These are phyloP conservation scores for Phytophthora cajani DNA, from an alignment of 352 stramenopile species.

Conservation along the genomic window DNA sequence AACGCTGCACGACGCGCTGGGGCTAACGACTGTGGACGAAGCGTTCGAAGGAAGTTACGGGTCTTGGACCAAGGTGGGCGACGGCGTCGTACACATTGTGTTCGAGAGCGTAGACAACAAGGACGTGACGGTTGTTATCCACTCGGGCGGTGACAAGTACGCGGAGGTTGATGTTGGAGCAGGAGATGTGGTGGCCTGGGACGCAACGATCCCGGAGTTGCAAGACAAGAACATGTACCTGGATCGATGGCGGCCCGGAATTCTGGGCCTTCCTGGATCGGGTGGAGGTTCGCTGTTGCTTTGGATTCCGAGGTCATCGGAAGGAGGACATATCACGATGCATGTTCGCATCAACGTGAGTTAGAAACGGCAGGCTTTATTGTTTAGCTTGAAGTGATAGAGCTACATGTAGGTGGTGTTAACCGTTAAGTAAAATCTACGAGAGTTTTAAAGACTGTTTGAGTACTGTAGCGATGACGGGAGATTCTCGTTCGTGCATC, in stretches of 20 bases:
- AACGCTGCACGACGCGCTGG: slow-evolving; percentile 12
- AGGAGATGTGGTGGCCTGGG: slow-evolving; percentile 13
- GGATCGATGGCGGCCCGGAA: slow-evolving; percentile 37
- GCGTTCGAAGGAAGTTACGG: slow-evolving; percentile 31
- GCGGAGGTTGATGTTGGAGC: slow-evolving; percentile 19
- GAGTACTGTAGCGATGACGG: too few relatives aligned
- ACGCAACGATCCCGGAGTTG: slow-evolving; percentile 18
- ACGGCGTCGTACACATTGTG: slow-evolving; percentile 25
- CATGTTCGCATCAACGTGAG: slow-evolving; percentile 44
- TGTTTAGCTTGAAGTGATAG: not conserved
- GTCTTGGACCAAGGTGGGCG: slow-evolving; percentile 28
- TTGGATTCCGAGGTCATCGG: slow-evolving; percentile 44
- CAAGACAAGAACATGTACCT: slow-evolving; percentile 37
- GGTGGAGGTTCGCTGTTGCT: slow-evolving; percentile 32
- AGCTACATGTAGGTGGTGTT: not conserved
- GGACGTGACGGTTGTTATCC: slow-evolving; percentile 22
- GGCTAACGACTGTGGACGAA: slow-evolving; percentile 17
- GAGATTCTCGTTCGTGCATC: not conserved
- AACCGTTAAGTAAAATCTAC: too few relatives aligned
- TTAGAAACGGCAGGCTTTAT: not conserved
- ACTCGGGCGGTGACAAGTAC: slow-evolving; percentile 20
- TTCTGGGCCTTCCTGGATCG: slow-evolving; percentile 41
- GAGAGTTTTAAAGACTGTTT: too few relatives aligned
- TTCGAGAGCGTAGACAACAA: slow-evolving; percentile 21
- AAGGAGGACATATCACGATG: slow-evolving; percentile 44